Base-by-base conservation (phyloP, 108 stramenopile species). In the Cyclotella baltica region DNA sequence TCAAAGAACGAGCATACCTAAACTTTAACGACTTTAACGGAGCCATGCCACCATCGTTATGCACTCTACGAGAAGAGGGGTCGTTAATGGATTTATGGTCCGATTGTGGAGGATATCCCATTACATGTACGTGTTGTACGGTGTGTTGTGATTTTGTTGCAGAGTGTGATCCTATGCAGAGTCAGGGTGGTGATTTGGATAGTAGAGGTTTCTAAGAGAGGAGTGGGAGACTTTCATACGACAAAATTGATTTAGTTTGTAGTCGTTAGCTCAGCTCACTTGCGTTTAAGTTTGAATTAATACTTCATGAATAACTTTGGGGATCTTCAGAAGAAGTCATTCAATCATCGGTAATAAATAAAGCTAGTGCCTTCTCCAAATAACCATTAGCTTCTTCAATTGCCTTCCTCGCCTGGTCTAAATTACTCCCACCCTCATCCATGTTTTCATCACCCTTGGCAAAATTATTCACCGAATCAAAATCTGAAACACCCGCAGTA, bases 401-500 rank as follows among this genome's bases (percentile, higher is more conserved):
- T 13, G 91, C 88, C 22, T 66, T 55, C 62, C 81, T 73, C 11
- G 86, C 78, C 67, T 87, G 87, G 46, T 81, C 85, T 69, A 92
- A 79, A 68, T 89, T 89, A 56, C 78, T 81, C 56, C 72, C 75
- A 25, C 62, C 77, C 20, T 74, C 69, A 47, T 36, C 62, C 10
- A 48, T 20, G 30, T 27, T 72, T 65, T 76, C 72, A 25, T 85
- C 87, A 37, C 81, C 87, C 67, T 89, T 87, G 2, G 75, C 77
- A 80, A 93, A 93, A 55, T 90, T 93, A 53, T 93, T 93, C 20
- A 93, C 76, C 27, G 89, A 78, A 70, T 87, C 87, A 77, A 90
- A 88, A 71, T 93, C 92, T 11, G 86, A 84, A 30, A 84, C 64
- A 20, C 91, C 91, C 4, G 92, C 88, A 19, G 90, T 79, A 27